Evolutionary conservation across 176 grass and related monocot species (phyloP), one percentile per base, ranked within the genome.

Genomic region (Ensete ventricosum): DNA sequence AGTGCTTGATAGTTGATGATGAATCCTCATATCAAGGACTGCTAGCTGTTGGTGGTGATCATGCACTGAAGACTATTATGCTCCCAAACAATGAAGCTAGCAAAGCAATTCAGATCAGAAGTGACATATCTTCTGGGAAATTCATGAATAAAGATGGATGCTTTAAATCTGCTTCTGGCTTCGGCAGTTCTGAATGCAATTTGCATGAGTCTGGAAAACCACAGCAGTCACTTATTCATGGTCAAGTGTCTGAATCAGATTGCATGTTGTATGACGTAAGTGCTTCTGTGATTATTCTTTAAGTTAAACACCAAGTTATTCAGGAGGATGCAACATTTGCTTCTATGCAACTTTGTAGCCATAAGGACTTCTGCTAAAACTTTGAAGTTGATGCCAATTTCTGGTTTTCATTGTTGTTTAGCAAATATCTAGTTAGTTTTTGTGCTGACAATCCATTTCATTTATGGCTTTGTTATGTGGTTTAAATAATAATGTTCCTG

Each of bases 201-300:
- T 51, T 54, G n/a, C 83, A 81, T 29, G 57, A 62, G 16, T 63
- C 81, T 53, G 73, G 14, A 16, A 73, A 51, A 2, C 34, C 34
- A 6, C 34, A 43, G 34, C 34, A 43, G 4, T 43, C 34, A 43
- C 34, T 43, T 43, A 4, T 43, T 6, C 34, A 43, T 6, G 22
- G 10, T 55, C 71, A 23, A 73, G 52, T 49, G 17, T 54, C 51
- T 73, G 52, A 69, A 50, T 43, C 29, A 2, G 77, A 79, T 48
- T 54, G 48, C 65, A 77, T 75, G 52, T 82, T 92, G 75, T 81
- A 80, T 84, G 90, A 92, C 82, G 89, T 92, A 75, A 77, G 83
- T 73, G 54, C 14, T 75, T 54, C 49, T 53, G 21, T 81, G 79
- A 20, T 81, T 72, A 78, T 77, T 5, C 29, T 34, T 4, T 3